Percentiles rank a stretch among this genome's conserved stretches.
Evolutionary conservation across 192 early-diverging fungal species (phyloP).

Genomic region (Coemansia sp.): DNA sequence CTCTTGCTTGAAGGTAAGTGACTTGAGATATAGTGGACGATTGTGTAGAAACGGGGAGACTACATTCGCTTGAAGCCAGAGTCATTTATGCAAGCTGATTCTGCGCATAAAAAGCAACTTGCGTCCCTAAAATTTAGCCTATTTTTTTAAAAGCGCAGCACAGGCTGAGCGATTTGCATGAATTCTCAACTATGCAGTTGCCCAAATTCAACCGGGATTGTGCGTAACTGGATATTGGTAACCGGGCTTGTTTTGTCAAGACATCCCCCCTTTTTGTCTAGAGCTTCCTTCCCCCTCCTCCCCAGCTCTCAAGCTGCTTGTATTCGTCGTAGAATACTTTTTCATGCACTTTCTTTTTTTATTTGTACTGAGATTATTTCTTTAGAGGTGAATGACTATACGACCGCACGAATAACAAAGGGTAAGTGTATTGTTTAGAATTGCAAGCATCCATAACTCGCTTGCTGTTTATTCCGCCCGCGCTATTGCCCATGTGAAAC

Average conservation of each 20-base stretch:
- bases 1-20: too few relatives aligned
- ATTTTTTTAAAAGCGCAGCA: background rate
- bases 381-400: background rate
- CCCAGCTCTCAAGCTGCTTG: conserved; percentile 3
- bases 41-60: too few relatives aligned
- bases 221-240: too few relatives aligned
- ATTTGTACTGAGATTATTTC: background rate
- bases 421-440: too few relatives aligned
- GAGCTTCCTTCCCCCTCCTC: conserved; percentile 5
- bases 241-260: background rate
- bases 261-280: too few relatives aligned
- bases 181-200: background rate
- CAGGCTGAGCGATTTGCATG: conserved; percentile 1
- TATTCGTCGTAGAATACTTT: conserved; percentile 9
- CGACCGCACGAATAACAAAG: too few relatives aligned
- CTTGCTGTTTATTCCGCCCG: too few relatives aligned
- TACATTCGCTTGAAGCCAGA: background rate
- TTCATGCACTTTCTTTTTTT: background rate
- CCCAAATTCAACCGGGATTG: too few relatives aligned
- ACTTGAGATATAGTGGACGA: too few relatives aligned
- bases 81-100: conserved; percentile 12
- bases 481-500: too few relatives aligned
- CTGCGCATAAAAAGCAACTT: conserved; percentile 12
- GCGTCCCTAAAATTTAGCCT: background rate
- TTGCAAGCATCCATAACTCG: too few relatives aligned